These are phyloP conservation scores for Corniculantispora saksenae DNA, from an alignment of 2,329 filamentous ascomycete genomes.

Conservation along the genomic window DNA sequence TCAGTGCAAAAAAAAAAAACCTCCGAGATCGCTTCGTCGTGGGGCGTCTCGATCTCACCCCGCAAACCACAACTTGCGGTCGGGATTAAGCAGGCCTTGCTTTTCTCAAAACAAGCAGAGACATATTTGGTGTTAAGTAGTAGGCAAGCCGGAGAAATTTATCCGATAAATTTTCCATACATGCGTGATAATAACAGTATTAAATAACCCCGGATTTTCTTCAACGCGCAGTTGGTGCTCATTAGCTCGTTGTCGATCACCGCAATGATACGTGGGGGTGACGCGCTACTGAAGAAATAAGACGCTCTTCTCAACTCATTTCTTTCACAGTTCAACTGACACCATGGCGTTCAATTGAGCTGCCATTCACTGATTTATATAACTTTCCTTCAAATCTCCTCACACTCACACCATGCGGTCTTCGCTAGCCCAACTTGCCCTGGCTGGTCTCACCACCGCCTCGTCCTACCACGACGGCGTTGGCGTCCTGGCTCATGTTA, in stretches of 20 bases:
- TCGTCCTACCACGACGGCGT: slow-evolving; percentile 30
- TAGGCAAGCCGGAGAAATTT: no score
- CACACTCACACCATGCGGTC: neutral
- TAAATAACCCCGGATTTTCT: neutral
- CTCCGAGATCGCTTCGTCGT: neutral
- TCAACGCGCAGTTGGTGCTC: neutral
- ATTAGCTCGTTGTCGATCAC: neutral
- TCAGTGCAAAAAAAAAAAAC: neutral
- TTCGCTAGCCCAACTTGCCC: neutral
- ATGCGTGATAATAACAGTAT: neutral
- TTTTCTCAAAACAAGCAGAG: no score
- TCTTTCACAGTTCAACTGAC: neutral
- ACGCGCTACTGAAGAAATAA: neutral
- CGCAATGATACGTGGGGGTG: neutral
- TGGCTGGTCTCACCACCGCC: neutral
- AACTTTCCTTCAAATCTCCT: neutral
- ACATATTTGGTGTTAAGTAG: no score
- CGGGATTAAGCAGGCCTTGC: neutral
- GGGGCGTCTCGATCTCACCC: neutral
- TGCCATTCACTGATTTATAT: neutral
- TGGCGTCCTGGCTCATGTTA: slow-evolving; percentile 35
- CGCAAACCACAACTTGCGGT: neutral
- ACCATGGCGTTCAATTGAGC: neutral
- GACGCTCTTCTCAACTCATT: neutral
- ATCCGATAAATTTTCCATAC: no score